phyloP scores from a whole-genome alignment of 2,329 filamentous ascomycete species.

The Albifimbria verrucaria region DNA sequence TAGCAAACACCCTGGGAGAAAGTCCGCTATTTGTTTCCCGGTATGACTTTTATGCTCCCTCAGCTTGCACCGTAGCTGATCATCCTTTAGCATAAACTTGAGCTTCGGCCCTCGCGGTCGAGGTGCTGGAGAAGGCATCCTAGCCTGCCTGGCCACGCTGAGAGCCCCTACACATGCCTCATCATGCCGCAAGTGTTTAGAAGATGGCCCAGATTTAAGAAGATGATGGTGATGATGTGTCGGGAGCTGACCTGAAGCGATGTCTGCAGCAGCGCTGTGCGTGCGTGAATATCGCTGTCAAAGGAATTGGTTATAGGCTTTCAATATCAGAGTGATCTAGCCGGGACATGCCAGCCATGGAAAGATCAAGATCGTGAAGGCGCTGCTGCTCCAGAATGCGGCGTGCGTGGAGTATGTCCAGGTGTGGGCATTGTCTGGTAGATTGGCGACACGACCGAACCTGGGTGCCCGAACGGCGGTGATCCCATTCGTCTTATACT shows the following conservation, averaged over 20 bases:
- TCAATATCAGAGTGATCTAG: constrained; percentile 55
- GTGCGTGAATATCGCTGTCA: constrained; percentile 53
- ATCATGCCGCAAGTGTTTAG: constrained; percentile 64
- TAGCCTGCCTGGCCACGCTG: constrained; percentile 81
- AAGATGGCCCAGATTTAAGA: constrained; percentile 67
- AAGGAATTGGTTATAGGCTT: constrained; percentile 49
- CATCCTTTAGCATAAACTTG: constrained; percentile 91
- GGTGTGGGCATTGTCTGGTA: constrained; percentile 48
- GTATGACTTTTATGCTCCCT: constrained; percentile 94
- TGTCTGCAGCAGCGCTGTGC: constrained; percentile 35
- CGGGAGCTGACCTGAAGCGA: constrained; percentile 37
- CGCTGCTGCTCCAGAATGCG: constrained; percentile 40
- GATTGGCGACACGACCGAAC: constrained; percentile 47
- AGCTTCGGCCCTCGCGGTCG: constrained; percentile 83
- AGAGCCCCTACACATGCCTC: constrained; percentile 60
- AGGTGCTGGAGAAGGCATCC: constrained; percentile 81
- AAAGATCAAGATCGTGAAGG: constrained; percentile 58
- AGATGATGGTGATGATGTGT: constrained; percentile 80
- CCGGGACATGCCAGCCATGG: constrained; percentile 45
- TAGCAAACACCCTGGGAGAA: constrained; percentile 86
- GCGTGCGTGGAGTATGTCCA: constrained; percentile 25
- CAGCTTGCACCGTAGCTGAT: constrained; percentile 79
- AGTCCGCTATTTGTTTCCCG: constrained; percentile 97
- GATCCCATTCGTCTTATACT: constrained; percentile 40
- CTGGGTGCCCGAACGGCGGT: constrained; percentile 48